Evolutionary conservation across 2,329 filamentous ascomycete genomes (phyloP).

Genomic region (Akanthomyces muscarius): DNA sequence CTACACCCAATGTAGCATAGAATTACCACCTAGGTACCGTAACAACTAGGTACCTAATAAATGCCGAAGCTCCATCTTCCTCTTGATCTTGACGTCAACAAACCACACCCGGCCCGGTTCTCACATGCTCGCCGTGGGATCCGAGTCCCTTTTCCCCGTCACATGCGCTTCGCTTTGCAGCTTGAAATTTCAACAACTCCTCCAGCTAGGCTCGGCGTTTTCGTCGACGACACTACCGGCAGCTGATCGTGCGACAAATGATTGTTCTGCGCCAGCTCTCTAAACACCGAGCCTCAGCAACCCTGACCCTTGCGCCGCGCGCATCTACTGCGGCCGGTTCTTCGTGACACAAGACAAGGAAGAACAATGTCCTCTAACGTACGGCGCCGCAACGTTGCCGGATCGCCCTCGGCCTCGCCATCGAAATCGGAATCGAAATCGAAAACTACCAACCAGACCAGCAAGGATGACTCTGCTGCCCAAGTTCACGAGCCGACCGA

Average conservation of each 20-base stretch:
- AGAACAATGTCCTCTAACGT: constrained; percentile 5
- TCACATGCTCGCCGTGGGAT: constrained; percentile 13
- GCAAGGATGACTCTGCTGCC: constrained; percentile 1
- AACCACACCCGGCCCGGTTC: background rate
- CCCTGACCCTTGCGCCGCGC: background rate
- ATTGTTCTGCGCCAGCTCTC: background rate
- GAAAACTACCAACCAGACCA: background rate
- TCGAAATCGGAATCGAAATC: background rate
- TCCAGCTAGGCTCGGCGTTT: background rate
- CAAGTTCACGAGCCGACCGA: constrained; percentile 8
- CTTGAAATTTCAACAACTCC: background rate
- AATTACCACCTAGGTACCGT: no score
- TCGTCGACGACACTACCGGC: background rate
- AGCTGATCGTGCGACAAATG: background rate
- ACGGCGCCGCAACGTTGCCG: constrained; percentile 11
- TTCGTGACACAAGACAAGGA: background rate
- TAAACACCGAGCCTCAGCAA: background rate
- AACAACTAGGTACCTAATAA: background rate
- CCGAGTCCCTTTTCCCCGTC: background rate
- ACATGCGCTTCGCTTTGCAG: background rate
- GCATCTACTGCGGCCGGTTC: background rate
- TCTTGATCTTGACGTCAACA: constrained; percentile 10
- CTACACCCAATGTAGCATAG: no score
- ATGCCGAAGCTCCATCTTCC: background rate
- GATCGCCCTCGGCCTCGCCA: background rate